These are phyloP conservation scores for Breynia disticha DNA, from an alignment of 441 rosid species.

Conservation along the genomic window DNA sequence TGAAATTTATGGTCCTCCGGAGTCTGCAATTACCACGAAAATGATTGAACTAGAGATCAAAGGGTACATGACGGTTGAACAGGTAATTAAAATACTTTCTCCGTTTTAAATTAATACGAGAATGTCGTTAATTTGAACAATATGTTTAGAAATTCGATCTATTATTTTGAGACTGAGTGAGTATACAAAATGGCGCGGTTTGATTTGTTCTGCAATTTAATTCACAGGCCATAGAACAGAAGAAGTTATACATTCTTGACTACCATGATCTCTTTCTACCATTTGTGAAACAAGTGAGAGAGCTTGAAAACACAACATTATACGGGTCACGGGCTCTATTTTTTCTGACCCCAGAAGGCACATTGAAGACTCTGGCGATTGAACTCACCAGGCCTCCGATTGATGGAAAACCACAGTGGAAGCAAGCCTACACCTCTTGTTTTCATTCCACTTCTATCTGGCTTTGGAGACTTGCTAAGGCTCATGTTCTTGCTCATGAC, in stretches of 20 bases:
- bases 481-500: constrained; percentile 63
- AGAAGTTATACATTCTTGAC: constrained; percentile 54
- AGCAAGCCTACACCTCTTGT: constrained; percentile 32
- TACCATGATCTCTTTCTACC: constrained; percentile 69
- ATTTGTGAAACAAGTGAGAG: constrained; percentile 47
- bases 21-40: constrained; percentile 49
- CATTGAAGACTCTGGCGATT: constrained; percentile 52
- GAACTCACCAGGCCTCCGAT: constrained; percentile 59
- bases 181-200: too few species aligned
- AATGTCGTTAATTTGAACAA: too few species aligned
- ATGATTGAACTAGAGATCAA: constrained; percentile 33
- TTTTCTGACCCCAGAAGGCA: constrained; percentile 39
- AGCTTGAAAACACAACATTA: constrained; percentile 30
- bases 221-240: constrained; percentile 49
- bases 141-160: too few species aligned
- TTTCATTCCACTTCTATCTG: constrained; percentile 40
- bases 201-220: too few species aligned
- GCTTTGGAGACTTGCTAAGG: constrained; percentile 72
- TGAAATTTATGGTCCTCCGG: constrained; percentile 38
- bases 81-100: constrained; percentile 22
- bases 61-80: constrained; percentile 40
- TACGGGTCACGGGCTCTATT: constrained; percentile 65
- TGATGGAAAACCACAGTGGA: constrained; percentile 59
- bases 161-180: too few species aligned
- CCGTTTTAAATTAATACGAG: too few species aligned